Evolutionary conservation across 495 filamentous ascomycete genomes (phyloP), one percentile per base, ranked within the genome.

Genomic region (Cladorrhinum samala): DNA sequence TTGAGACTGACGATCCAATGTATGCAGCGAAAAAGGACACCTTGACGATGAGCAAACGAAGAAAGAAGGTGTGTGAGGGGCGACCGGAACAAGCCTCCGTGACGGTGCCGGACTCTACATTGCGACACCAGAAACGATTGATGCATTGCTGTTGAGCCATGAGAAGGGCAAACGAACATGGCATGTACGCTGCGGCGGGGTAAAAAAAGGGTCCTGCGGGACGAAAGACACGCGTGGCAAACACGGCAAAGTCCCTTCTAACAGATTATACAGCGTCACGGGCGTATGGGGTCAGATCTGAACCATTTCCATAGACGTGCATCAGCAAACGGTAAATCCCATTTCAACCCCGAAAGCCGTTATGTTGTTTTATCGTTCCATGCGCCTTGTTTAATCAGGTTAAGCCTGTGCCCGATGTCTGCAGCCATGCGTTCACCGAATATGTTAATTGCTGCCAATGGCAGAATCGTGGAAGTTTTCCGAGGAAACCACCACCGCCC

Each of bases 261-360:
- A n/a, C n/a, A n/a, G n/a, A n/a, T n/a, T 18, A n/a, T 14, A 17
- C 38, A n/a, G 38, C 38, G 38, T 40, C 38, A 40, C 13, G n/a
- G 38, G 2, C 4, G 38, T 9, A 36, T 33, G 39, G 51, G 51
- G 51, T 42, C 51, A 53, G 51, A 53, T 53, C 51, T 53, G 30
- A 45, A 37, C 17, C 37, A 36, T 19, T 54, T 43, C 38, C 46
- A 25, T 48, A 49, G 20, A 33, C 8, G 41, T 46, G 17, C 18
- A 45, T 40, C 17, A 2, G 43, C 6, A 14, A 23, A 42, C 23
- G 13, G 41, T 19, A n/a, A 30, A 54, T 33, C 47, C 44, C 42
- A 45, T n/a, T 2, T 18, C 39, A 17, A 18, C 16, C 39, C 39
- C n/a, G n/a, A n/a, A n/a, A n/a, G n/a, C n/a, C n/a, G n/a, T n/a